These are phyloP conservation scores for Hypholoma sublateritium DNA, from an alignment of 768 basidiomycete species.

Conservation along the genomic window DNA sequence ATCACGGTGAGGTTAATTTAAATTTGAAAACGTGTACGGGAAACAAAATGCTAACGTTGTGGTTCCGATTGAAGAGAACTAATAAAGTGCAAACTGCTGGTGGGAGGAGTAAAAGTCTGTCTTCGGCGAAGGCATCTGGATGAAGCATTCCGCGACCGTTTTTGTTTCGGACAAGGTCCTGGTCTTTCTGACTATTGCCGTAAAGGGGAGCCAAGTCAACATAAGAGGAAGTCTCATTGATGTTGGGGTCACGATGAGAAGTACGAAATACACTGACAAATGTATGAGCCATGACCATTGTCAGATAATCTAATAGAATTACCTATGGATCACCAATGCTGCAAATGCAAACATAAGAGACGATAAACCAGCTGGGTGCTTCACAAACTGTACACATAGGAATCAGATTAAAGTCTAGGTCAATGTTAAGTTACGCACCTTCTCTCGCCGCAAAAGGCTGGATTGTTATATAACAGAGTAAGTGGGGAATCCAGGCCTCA, in stretches of 20 bases:
- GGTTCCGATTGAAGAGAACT: constrained; percentile 88
- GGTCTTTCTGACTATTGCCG: constrained; percentile 64
- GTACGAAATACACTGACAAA: constrained; percentile 76
- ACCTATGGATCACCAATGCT: constrained; percentile 80
- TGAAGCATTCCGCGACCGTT: constrained; percentile 66
- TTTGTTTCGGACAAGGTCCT: constrained; percentile 54
- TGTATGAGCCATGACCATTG: background rate
- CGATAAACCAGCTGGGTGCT: constrained; percentile 80
- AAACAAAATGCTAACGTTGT: constrained; percentile 61
- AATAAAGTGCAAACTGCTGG: constrained; percentile 74
- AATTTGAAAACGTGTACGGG: background rate
- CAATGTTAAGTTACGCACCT: constrained; percentile 37
- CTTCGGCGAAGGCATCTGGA: constrained; percentile 79
- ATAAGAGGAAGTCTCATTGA: constrained; percentile 87
- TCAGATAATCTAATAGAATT: constrained; percentile 11
- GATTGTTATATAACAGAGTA: constrained; percentile 5
- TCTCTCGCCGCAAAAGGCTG: constrained; percentile 64
- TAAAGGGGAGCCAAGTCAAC: constrained; percentile 85
- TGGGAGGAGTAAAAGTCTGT: constrained; percentile 75
- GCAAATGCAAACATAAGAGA: constrained; percentile 82
- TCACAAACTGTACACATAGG: constrained; percentile 50
- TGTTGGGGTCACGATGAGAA: constrained; percentile 57
- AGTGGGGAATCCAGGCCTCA: background rate
- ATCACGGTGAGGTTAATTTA: background rate
- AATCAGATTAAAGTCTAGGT: constrained; percentile 7